Evolutionary conservation across 768 basidiomycete species (phyloP), one percentile per base, ranked within the genome.

Genomic region (Leccinum variicolor): DNA sequence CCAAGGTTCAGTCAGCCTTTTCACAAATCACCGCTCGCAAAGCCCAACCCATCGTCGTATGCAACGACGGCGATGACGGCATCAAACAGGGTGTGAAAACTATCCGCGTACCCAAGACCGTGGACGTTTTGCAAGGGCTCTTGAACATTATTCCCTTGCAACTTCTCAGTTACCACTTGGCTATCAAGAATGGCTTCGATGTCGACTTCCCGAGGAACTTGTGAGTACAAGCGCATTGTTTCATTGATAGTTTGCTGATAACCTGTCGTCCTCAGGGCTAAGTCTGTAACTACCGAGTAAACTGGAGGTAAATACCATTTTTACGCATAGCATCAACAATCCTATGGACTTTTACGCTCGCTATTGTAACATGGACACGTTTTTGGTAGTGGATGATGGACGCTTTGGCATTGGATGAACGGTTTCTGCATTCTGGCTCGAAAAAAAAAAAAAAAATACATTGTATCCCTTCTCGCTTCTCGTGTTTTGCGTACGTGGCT

Each of bases 161-260:
- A 72, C 80, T 99, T 60, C 81, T 98, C 58, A 93, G 91, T 62
- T 99, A 99, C 75, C 95, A 98, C 77, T 77, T 99, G 60, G 96
- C 96, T 3, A 87, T 98, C 66, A 89, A 83, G 79, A 94, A 94
- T 70, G 97, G 95, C 31, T 94, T 92, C 63, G 96, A 98, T 71
- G 96, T 98, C 64, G 96, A 99, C 73, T 97, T 97, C 87, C 96
- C 96, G 45, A 82, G 96, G 69, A 98, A 98, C 80, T 77, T 98
- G 88, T 92, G 69, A 66, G 90, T 82, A 33, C 19, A 14, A 48
- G 26, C 9, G 9, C 51, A 14, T 53, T 53, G 15, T 29, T 56
- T n/a, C 56, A 19, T 53, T 47, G 26, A 19, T 61, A 17, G n/a
- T 54, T 36, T 50, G 28, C 59, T 62, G 19, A 67, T 41, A 17